Conservation (phyloP, 1,284 basidiomycete genomes). For the Volvariella volvacea region DNA sequence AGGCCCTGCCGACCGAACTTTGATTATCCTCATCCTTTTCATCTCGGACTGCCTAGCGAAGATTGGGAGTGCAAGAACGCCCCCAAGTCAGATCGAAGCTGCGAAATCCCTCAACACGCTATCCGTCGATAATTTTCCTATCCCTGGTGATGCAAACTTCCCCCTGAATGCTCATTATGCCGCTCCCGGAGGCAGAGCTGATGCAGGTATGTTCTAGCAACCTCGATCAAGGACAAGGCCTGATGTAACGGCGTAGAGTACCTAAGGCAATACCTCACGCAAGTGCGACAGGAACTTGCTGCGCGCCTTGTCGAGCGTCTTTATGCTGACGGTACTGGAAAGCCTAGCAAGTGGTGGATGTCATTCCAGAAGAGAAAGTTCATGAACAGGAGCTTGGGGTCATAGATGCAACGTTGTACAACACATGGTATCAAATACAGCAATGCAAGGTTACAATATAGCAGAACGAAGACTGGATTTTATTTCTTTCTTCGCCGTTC, state of each 20-base stretch:
- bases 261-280: slow-evolving; percentile 86
- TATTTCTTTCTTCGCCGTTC: slow-evolving; percentile 46
- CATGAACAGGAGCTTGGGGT: slow-evolving; percentile 84
- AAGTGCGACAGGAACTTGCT: slow-evolving; percentile 90
- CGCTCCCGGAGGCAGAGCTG: slow-evolving; percentile 67
- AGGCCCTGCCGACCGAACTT: slow-evolving; percentile 90
- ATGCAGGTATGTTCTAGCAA: slow-evolving; percentile 62
- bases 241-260: slow-evolving; percentile 49
- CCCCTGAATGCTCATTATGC: slow-evolving; percentile 91
- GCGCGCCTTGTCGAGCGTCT: slow-evolving; percentile 82
- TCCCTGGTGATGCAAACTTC: slow-evolving; percentile 96
- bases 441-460: slow-evolving; percentile 15
- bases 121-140: slow-evolving; percentile 86
- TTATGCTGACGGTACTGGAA: slow-evolving; percentile 81
- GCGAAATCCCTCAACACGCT: slow-evolving; percentile 85
- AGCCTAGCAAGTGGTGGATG: slow-evolving; percentile 99
- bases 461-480: slow-evolving; percentile 9
- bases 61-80: slow-evolving; percentile 61
- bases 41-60: slow-evolving; percentile 96
- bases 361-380: slow-evolving; percentile 96
- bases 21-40: slow-evolving; percentile 98
- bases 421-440: slow-evolving; percentile 9
- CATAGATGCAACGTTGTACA: slow-evolving; percentile 25
- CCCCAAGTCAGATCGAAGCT: slow-evolving; percentile 80
- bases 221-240: slow-evolving; percentile 1